These are phyloP conservation scores for Aspergillus intermedius DNA, from an alignment of 2,329 filamentous ascomycete genomes.

Conservation along the genomic window DNA sequence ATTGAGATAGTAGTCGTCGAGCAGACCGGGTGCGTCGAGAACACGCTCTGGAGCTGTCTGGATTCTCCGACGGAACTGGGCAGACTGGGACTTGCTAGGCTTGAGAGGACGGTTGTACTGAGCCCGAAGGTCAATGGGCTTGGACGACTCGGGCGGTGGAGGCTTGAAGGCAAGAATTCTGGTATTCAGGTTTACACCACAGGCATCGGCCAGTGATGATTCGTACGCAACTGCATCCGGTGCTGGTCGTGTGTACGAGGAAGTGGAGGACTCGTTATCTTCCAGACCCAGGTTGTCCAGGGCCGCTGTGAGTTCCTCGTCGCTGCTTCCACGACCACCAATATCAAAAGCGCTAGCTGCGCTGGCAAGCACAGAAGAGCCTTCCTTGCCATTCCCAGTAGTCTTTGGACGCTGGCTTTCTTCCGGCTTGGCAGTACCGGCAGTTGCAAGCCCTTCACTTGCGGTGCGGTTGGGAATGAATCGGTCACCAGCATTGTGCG, in stretches of 20 bases:
- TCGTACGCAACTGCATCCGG: constrained; percentile 88
- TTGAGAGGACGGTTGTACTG: constrained; percentile 97
- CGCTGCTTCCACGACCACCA: constrained; percentile 51
- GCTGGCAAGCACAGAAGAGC: constrained; percentile 68
- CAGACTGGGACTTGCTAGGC: constrained; percentile 63
- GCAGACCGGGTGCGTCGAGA: constrained; percentile 86
- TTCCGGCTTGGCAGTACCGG: constrained; percentile 77
- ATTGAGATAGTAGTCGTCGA: constrained; percentile 99
- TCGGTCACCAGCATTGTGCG: constrained; percentile 71
- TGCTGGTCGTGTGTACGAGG: constrained; percentile 68
- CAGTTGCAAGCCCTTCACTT: constrained; percentile 79
- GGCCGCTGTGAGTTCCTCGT: constrained; percentile 71
- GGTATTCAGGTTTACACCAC: constrained; percentile 86
- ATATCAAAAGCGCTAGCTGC: constrained; percentile 63
- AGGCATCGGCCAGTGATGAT: constrained; percentile 81
- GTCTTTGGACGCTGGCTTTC: constrained; percentile 70
- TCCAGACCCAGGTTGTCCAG: constrained; percentile 74
- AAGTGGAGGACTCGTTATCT: constrained; percentile 58
- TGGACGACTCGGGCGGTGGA: constrained; percentile 92
- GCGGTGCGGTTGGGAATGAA: constrained; percentile 93
- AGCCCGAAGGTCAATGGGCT: constrained; percentile 92
- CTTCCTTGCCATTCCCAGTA: constrained; percentile 59
- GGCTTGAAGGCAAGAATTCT: constrained; percentile 98
- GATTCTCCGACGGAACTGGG: constrained; percentile 85
- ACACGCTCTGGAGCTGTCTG: constrained; percentile 94